phyloP scores from a whole-genome alignment of 2,329 filamentous ascomycete genomes.

The Epichloe aotearoae region DNA sequence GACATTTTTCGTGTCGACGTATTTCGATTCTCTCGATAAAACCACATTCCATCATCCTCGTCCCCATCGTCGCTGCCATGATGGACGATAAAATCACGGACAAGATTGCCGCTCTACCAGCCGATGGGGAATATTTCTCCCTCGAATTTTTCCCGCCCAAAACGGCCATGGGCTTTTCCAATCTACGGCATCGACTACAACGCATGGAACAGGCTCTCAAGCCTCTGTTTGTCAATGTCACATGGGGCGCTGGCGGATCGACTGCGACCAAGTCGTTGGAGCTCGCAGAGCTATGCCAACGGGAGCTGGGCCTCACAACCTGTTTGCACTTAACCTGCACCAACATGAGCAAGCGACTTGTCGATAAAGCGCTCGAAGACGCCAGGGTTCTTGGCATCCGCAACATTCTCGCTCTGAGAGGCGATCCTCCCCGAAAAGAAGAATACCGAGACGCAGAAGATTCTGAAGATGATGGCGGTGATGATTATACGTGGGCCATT shows the following conservation, averaged over 20 bases:
- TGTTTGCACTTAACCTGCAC: conserved; percentile 95
- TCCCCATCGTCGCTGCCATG: conserved; percentile 2
- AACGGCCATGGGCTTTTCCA: conserved; percentile 88
- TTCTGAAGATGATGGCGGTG: conserved; percentile 48
- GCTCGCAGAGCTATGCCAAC: conserved; percentile 87
- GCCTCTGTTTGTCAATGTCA: conserved; percentile 92
- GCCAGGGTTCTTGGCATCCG: conserved; percentile 82
- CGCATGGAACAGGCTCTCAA: conserved; percentile 87
- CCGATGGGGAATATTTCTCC: conserved; percentile 76
- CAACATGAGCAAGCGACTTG: conserved; percentile 79
- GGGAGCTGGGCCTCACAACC: conserved; percentile 82
- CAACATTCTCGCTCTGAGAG: conserved; percentile 84
- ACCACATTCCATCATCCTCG: background rate
- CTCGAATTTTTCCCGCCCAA: conserved; percentile 99
- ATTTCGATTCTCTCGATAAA: background rate
- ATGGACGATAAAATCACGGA: conserved; percentile 89
- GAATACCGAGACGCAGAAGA: conserved; percentile 60
- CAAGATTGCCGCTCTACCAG: conserved; percentile 83
- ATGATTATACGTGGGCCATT: conserved; percentile 76
- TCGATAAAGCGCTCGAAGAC: conserved; percentile 82
- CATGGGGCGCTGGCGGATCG: conserved; percentile 92
- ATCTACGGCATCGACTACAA: conserved; percentile 82
- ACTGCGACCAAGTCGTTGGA: conserved; percentile 86
- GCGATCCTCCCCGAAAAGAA: conserved; percentile 78
- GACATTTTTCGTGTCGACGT: background rate